Percentiles rank a stretch among this genome's conserved stretches.
Evolutionary conservation across 2,329 filamentous ascomycete genomes (phyloP).

Genomic region (Coniochaeta prunicola): DNA sequence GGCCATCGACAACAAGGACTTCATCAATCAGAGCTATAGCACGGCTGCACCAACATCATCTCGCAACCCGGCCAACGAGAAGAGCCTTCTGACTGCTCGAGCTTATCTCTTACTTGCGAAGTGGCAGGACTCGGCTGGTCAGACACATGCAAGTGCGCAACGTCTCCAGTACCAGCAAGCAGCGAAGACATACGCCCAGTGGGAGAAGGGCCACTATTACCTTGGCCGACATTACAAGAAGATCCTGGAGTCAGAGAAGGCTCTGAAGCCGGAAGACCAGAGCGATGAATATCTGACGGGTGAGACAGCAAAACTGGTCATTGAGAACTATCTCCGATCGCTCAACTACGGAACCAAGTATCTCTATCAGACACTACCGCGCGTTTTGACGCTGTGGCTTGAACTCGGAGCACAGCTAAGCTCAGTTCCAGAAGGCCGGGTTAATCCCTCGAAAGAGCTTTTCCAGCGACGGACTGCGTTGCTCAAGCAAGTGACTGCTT

Average conservation of each 20-base stretch:
- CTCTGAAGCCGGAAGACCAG: slow-evolving; percentile 68
- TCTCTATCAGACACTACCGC: slow-evolving; percentile 87
- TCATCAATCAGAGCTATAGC: slow-evolving; percentile 35
- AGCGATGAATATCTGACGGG: slow-evolving; percentile 70
- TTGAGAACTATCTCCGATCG: slow-evolving; percentile 88
- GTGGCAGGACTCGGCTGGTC: slow-evolving; percentile 93
- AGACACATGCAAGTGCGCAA: slow-evolving; percentile 77
- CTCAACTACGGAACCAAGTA: slow-evolving; percentile 89
- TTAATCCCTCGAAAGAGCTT: slow-evolving; percentile 40
- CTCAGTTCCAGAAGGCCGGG: slow-evolving; percentile 50
- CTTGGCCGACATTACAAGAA: slow-evolving; percentile 97
- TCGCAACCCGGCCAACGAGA: slow-evolving; percentile 37
- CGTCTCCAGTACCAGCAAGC: slow-evolving; percentile 78
- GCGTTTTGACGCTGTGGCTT: slow-evolving; percentile 88
- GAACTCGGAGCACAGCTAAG: slow-evolving; percentile 76
- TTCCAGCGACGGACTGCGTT: slow-evolving; percentile 53
- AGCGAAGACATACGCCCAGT: slow-evolving; percentile 60
- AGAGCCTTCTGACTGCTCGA: slow-evolving; percentile 60
- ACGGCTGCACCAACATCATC: slow-evolving; percentile 27
- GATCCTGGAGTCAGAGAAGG: slow-evolving; percentile 80
- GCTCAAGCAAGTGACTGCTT: slow-evolving; percentile 62
- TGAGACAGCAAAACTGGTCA: slow-evolving; percentile 78
- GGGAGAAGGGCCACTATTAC: slow-evolving; percentile 98
- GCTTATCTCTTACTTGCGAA: slow-evolving; percentile 88
- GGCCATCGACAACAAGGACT: slow-evolving; percentile 76